Evolutionary conservation across 2,329 filamentous ascomycete genomes (phyloP).

Genomic region (Xenoacremonium recifei): DNA sequence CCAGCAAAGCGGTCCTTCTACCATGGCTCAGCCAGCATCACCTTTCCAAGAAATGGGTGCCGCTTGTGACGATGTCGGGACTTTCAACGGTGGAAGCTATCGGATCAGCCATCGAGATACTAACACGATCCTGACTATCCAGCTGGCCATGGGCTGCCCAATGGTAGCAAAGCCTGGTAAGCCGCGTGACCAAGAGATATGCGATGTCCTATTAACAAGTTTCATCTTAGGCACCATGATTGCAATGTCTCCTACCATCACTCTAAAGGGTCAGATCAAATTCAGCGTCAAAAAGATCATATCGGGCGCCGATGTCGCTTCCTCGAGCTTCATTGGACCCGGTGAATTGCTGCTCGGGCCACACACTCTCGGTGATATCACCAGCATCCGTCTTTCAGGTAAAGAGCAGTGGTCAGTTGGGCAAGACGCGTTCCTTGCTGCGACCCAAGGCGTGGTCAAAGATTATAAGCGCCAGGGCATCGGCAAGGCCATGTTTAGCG

Average conservation of each 20-base stretch:
- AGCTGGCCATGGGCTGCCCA: slow-evolving; percentile 86
- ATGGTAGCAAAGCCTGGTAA: slow-evolving; percentile 74
- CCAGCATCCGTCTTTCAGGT: slow-evolving; percentile 71
- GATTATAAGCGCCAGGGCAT: slow-evolving; percentile 85
- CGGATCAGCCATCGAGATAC: slow-evolving; percentile 88
- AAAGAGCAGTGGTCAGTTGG: slow-evolving; percentile 80
- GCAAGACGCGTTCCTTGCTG: slow-evolving; percentile 81
- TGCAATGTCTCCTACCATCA: slow-evolving; percentile 87
- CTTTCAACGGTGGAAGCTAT: slow-evolving; percentile 94
- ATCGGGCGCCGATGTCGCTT: slow-evolving; percentile 73
- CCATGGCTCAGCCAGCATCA: no score
- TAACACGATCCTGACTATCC: slow-evolving; percentile 86
- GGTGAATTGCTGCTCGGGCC: slow-evolving; percentile 88
- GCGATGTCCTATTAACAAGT: neutral
- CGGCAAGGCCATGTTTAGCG: slow-evolving; percentile 88
- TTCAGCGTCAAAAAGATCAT: slow-evolving; percentile 93
- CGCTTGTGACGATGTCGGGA: slow-evolving; percentile 82
- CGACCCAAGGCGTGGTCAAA: slow-evolving; percentile 82
- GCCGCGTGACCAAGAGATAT: neutral
- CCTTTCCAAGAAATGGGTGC: slow-evolving; percentile 64
- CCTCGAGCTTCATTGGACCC: slow-evolving; percentile 81
- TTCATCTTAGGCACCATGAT: slow-evolving; percentile 73
- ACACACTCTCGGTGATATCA: slow-evolving; percentile 78
- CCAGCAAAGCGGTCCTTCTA: slow-evolving; percentile 18
- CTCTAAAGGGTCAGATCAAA: slow-evolving; percentile 77